Base-by-base conservation (phyloP, 495 filamentous ascomycete genomes). In the Tuber umbilicatum region DNA sequence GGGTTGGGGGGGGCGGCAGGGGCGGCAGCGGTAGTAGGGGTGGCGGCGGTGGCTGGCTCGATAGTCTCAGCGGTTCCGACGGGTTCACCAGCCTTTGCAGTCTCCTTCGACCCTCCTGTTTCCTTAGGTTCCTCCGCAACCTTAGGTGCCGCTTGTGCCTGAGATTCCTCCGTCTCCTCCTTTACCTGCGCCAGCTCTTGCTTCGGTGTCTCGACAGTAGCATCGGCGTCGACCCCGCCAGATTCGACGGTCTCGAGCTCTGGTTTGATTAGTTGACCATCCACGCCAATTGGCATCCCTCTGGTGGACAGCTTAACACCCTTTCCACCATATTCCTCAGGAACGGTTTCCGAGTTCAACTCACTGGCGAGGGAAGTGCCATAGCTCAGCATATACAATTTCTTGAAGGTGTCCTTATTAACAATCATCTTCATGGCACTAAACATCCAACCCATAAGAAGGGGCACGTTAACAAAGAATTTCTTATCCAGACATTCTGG, bases 381-480 rank as follows among this genome's bases (percentile, higher is more conserved):
- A 80, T 93, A 92, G 43, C 88, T 87, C 85, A 97, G 88, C 71
- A 92, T 91, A 74, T 91, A 90, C 84, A 97, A 92, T 85, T 97
- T 96, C 86, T 90, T 91, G 78, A 90, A 86, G 5, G 92, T 97
- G 84, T 93, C 92, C 78, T 88, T 86, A 74, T 89, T 89, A 67
- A 95, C 84, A 81, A 97, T 88, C 35, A 92, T 83, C 87, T 93
- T 96, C 86, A 96, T 91, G 71, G 90, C 86, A 41, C 84, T 84
- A 82, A 91, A 97, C 82, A 97, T 86, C 89, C 93, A 97, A 69
- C 91, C 90, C 93, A 96, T 97, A 80, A 97, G 85, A 71, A 89
- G 83, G 0, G 94, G 93, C 10, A 97, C 92, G 75, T 97, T 97
- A 84, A 97, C 90, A 81, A 97, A 97, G 87, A 91, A 95, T 86